Conservation (phyloP, 176 grass and related monocot species). For the Puya raimondii region DNA sequence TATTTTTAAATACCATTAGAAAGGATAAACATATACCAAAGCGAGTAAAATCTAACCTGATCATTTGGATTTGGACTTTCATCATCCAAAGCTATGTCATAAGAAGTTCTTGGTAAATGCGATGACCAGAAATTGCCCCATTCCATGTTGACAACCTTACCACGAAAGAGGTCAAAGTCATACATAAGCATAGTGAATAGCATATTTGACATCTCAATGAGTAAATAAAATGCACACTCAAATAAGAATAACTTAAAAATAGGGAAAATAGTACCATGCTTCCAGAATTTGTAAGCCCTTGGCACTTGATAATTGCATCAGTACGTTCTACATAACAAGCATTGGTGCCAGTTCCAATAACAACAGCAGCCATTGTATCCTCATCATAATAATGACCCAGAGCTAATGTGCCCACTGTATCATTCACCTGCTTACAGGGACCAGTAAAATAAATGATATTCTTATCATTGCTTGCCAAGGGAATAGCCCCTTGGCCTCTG, state of each 20-base stretch:
- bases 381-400: conserved; percentile 73
- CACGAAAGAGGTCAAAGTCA: conserved; percentile 4
- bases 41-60: conserved; percentile 38
- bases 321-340: conserved; percentile 88
- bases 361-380: conserved; percentile 84
- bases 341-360: conserved; percentile 83
- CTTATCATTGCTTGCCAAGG: neutral
- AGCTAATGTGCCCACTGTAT: conserved; percentile 95
- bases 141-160: conserved; percentile 97
- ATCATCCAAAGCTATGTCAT: conserved; percentile 71
- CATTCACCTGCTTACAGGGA: conserved; percentile 64
- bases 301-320: conserved; percentile 93
- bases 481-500: neutral
- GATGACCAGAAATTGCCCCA: conserved; percentile 98
- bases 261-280: conserved; percentile 60
- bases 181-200: conserved; percentile 6
- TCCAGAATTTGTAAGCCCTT: conserved; percentile 80
- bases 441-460: neutral
- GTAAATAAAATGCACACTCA: neutral
- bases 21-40: neutral
- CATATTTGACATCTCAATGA: neutral
- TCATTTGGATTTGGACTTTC: conserved; percentile 78
- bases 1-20: neutral
- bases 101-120: conserved; percentile 76
- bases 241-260: conserved; percentile 27